Evolutionary conservation across 2,329 filamentous ascomycete genomes (phyloP).

Genomic region (Alternaria triticimaculans): DNA sequence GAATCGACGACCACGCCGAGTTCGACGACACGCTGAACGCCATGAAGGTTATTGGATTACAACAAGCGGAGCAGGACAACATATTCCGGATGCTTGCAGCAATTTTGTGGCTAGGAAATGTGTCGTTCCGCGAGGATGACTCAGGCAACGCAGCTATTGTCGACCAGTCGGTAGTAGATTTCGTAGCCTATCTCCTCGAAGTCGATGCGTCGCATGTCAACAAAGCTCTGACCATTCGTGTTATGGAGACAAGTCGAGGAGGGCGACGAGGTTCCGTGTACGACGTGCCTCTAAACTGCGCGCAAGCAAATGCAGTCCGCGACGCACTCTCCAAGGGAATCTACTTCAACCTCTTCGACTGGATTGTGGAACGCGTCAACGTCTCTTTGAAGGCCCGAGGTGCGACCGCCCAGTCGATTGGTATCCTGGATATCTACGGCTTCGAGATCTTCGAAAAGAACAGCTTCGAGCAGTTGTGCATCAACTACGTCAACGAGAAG

Average conservation of each 20-base stretch:
- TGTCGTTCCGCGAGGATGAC: conserved; percentile 89
- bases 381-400: conserved; percentile 82
- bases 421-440: conserved; percentile 98
- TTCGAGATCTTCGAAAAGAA: conserved; percentile 99
- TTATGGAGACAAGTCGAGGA: conserved; percentile 75
- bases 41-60: conserved; percentile 92
- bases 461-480: conserved; percentile 98
- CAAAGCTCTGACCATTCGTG: conserved; percentile 86
- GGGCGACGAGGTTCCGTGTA: conserved; percentile 71
- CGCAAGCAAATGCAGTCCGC: conserved; percentile 84
- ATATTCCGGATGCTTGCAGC: conserved; percentile 95
- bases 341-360: conserved; percentile 97
- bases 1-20: conserved; percentile 89
- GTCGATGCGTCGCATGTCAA: conserved; percentile 81
- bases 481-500: conserved; percentile 99
- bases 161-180: conserved; percentile 92
- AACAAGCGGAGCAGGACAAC: conserved; percentile 87
- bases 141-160: conserved; percentile 84
- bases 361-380: conserved; percentile 95
- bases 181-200: conserved; percentile 91
- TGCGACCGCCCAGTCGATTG: conserved; percentile 80
- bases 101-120: conserved; percentile 93
- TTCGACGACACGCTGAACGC: conserved; percentile 90
- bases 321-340: conserved; percentile 95
- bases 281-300: conserved; percentile 80